Evolutionary conservation across 768 basidiomycete species (phyloP).

Genomic region (Pisolithus microcarpus): DNA sequence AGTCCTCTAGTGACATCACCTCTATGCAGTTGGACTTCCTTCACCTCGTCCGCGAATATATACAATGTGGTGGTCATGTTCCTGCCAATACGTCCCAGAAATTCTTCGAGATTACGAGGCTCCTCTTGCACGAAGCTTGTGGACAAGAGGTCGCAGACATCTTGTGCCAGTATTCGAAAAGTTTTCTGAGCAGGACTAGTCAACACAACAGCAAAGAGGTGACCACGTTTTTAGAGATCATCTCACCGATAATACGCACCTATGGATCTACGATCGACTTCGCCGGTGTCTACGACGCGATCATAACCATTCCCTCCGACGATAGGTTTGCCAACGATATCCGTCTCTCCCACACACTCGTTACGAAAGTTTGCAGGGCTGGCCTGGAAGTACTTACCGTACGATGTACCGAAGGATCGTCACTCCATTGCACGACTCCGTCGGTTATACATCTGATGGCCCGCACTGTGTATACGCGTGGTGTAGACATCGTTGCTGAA

Average conservation of each 20-base stretch:
- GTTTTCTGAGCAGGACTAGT: constrained; percentile 39
- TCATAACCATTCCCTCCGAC: constrained; percentile 39
- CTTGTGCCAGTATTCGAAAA: constrained; percentile 44
- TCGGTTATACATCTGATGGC: constrained; percentile 35
- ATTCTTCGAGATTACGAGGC: constrained; percentile 48
- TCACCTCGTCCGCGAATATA: constrained; percentile 43
- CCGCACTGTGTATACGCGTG: constrained; percentile 42
- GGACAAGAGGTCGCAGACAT: constrained; percentile 42
- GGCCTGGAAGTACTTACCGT: constrained; percentile 42
- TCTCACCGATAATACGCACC: constrained; percentile 49
- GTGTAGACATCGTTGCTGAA: constrained; percentile 46
- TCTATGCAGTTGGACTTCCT: constrained; percentile 64
- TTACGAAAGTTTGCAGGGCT: constrained; percentile 39
- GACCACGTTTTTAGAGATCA: constrained; percentile 43
- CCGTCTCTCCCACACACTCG: constrained; percentile 41
- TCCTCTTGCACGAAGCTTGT: constrained; percentile 48
- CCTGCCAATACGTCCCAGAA: constrained; percentile 35
- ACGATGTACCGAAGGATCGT: constrained; percentile 37
- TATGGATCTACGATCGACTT: constrained; percentile 49
- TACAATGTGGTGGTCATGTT: constrained; percentile 42
- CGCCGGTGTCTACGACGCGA: constrained; percentile 46
- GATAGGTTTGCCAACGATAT: constrained; percentile 46
- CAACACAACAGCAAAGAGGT: constrained; percentile 42
- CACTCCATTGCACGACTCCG: constrained; percentile 31
- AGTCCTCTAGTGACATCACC: constrained; percentile 45